phyloP scores from a whole-genome alignment of 176 grass and related monocot species.

The Triticum dicoccoides region DNA sequence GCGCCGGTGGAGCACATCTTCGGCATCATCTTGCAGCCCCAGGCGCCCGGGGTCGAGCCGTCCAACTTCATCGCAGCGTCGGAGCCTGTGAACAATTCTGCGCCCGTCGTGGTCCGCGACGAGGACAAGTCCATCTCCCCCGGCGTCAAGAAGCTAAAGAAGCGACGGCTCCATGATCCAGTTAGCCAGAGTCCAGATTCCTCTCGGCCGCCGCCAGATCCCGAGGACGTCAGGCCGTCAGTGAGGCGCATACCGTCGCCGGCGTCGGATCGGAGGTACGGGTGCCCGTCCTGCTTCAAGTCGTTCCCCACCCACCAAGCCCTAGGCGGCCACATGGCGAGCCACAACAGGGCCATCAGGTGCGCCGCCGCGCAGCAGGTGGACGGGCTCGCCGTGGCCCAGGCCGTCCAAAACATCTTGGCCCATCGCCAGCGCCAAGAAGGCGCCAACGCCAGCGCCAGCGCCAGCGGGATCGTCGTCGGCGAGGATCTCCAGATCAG shows the following conservation, averaged over 20 bases:
- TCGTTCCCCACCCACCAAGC: conserved; percentile 44
- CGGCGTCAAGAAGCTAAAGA: conserved; percentile 9
- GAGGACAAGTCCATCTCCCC: neutral
- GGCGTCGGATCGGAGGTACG: conserved; percentile 21
- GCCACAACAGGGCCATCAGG: conserved; percentile 14
- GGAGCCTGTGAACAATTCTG: neutral
- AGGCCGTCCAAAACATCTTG: conserved; percentile 6
- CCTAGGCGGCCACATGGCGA: conserved; percentile 41
- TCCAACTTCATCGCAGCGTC: neutral
- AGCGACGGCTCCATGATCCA: neutral
- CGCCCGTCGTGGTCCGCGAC: neutral
- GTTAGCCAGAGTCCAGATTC: neutral
- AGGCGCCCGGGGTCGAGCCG: neutral
- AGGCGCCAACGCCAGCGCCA: neutral
- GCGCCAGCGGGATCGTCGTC: no score
- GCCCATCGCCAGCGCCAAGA: neutral
- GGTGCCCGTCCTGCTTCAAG: conserved; percentile 29
- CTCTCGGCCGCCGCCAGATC: neutral
- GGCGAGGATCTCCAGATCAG: neutral
- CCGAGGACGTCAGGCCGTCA: neutral
- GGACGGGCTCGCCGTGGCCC: neutral
- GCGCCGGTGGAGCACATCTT: conserved; percentile 2
- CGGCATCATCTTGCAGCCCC: neutral
- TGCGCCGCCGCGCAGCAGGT: neutral
- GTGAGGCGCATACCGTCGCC: conserved; percentile 32